Evolutionary conservation across 2,329 filamentous ascomycete genomes (phyloP), one percentile per base, ranked within the genome.

Genomic region (Paraconiothyrium sp.): DNA sequence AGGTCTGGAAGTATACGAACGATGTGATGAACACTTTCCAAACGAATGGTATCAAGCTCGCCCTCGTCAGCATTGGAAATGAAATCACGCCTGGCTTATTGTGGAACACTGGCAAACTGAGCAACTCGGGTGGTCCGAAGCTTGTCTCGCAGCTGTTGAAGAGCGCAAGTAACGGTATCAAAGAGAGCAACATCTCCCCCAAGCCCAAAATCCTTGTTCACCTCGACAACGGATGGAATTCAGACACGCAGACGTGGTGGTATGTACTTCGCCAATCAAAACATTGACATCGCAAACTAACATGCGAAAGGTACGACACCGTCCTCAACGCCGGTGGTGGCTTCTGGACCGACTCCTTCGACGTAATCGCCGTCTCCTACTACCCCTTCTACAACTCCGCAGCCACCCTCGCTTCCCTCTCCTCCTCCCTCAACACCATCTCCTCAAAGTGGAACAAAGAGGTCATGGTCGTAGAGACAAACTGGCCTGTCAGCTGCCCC

Each of bases 211-310:
- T 92, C 75, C 88, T 92, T 88, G 86, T 92, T 44, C 90, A 92
- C 70, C 83, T 92, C 3, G 89, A 92, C 75, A 90, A 91, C 70
- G 90, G 90, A n/a, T 93, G 89, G 88, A 84, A 90, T 65, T 91
- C 86, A 88, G 81, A 78, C 3, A 85, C 85, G 2, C 89, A 92
- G 72, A 79, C 89, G 63, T 89, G 84, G 80, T 91, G 39, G 43
- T 46, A 20, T 7, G 43, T 46, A 22, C 20, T 20, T 24, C 41
- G 3, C 11, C 5, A 20, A 10, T 1, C 20, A 22, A 7, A n/a
- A 20, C 8, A 2, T 13, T 22, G 20, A 22, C 8, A 37, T 22
- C 24, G 1, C 8, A 20, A 2, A 16, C 41, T 44, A 22, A 44
- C n/a, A 9, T 44, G 41, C 5, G 3, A 22, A 10, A 22, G 86